A percentile compares a stretch with the other conserved stretches of the same genome.
phyloP scores from a whole-genome alignment of 768 basidiomycete genomes.

The Boletus rex-veris region DNA sequence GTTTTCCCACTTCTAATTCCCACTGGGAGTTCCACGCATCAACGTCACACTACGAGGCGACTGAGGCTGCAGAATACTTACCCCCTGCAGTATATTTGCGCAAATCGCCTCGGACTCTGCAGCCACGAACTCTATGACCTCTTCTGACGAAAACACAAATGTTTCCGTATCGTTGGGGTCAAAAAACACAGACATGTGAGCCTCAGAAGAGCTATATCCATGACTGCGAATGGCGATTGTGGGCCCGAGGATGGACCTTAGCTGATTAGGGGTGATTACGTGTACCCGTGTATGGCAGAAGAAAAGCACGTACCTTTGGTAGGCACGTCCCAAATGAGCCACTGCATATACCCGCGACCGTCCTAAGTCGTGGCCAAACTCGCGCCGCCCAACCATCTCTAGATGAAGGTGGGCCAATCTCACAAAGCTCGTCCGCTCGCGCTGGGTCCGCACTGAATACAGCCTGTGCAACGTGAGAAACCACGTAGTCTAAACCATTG shows the following conservation, averaged over 20 bases:
- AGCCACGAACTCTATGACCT: slow-evolving; percentile 6
- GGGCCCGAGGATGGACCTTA: slow-evolving; percentile 9
- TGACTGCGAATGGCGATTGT: slow-evolving; percentile 4
- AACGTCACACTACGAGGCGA: background rate
- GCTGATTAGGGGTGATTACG: background rate
- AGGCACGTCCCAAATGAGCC: slow-evolving; percentile 12
- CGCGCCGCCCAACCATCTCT: slow-evolving; percentile 11
- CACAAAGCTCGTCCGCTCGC: slow-evolving; percentile 11
- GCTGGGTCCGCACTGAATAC: slow-evolving; percentile 4
- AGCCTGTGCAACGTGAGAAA: background rate
- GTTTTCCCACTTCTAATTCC: slow-evolving; percentile 6
- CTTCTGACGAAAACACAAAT: slow-evolving; percentile 9
- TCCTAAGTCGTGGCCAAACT: slow-evolving; percentile 13
- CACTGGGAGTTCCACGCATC: background rate
- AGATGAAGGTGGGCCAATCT: slow-evolving; percentile 12
- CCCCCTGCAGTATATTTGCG: slow-evolving; percentile 2
- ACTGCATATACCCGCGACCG: slow-evolving; percentile 6
- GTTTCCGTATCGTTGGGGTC: slow-evolving; percentile 3
- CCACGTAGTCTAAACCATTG: background rate
- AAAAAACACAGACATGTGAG: background rate
- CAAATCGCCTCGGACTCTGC: background rate
- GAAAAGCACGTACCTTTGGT: background rate
- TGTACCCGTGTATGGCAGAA: background rate
- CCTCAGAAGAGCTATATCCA: slow-evolving; percentile 12
- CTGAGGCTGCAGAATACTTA: background rate